Base-by-base conservation (phyloP, 306 rosid species). In the Gillenia trifoliata region DNA sequence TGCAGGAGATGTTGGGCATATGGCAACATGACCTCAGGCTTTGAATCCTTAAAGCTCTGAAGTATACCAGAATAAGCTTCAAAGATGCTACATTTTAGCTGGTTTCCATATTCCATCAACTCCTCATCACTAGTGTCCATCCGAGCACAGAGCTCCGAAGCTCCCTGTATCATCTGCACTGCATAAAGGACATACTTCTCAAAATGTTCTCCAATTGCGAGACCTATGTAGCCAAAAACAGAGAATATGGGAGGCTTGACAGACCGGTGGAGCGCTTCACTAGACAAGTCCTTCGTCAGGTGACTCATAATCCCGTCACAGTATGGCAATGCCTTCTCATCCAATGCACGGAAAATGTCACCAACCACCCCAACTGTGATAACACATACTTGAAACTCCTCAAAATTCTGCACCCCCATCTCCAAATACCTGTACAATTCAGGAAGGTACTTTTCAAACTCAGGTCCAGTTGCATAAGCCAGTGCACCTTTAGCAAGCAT, bases 291-390 rank as follows among this genome's bases (percentile, higher is more conserved):
- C 23, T 49, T 66, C 34, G 76, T 33, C 30, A 80, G 67, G 68
- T 23, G 80, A 29, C 60, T 68, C 84, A 80, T 80, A 66, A 80
- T 80, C 19, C 77, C 80, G 11, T 80, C 84, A 59, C 80, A 80
- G 17, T 64, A 80, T 1, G 72, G 80, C 12, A 80, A 76, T 20
- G 72, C 70, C 77, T 75, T 80, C 19, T 75, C 84, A 71, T 80
- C 76, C 84, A 80, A 43, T 15, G 77, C 74, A 52, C 84, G 84
- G 4, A 59, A 72, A 72, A 81, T 76, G 34, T 81, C 84, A 26
- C 84, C 84, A 45, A 81, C 84, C 36, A 81, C 81, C 41, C 84
- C 84, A 71, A 81, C 81, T 31, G 84, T 81, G 64, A 81, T 81
- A 33, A 81, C 65, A 60, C 84, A 81, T 26, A 81, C 84, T 71